Evolutionary conservation across 306 rosid species (phyloP).

Genomic region (Sphenostylis stenocarpa): DNA sequence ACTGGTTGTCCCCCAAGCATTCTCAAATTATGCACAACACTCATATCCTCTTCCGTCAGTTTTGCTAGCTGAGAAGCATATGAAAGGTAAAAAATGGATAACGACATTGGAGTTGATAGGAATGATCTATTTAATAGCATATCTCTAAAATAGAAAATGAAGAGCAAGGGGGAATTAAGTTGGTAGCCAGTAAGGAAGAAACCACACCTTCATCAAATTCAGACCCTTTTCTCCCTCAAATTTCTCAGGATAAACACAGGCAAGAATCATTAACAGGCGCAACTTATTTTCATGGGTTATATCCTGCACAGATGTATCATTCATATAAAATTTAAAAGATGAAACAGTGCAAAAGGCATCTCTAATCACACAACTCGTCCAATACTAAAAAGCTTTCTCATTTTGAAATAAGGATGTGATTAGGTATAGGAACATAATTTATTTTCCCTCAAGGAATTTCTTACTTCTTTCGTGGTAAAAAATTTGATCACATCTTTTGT

Average conservation of each 20-base stretch:
- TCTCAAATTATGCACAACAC: constrained; percentile 68
- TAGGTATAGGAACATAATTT: neutral
- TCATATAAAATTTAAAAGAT: constrained; percentile 3
- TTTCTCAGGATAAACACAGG: constrained; percentile 91
- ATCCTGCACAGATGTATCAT: constrained; percentile 63
- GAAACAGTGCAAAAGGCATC: constrained; percentile 6
- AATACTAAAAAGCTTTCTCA: constrained; percentile 17
- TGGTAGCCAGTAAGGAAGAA: constrained; percentile 17
- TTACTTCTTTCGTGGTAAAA: constrained; percentile 68
- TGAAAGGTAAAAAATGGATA: constrained; percentile 21
- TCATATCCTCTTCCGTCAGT: constrained; percentile 74
- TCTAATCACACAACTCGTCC: neutral
- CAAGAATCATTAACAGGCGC: constrained; percentile 94
- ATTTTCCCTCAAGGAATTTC: constrained; percentile 25
- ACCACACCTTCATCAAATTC: constrained; percentile 82
- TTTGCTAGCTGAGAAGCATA: constrained; percentile 61
- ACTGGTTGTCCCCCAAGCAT: constrained; percentile 73
- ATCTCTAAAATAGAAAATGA: constrained; percentile 19
- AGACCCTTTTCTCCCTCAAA: constrained; percentile 90
- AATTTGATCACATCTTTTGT: constrained; percentile 89
- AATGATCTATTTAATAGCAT: neutral
- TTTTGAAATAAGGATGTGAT: constrained; percentile 16
- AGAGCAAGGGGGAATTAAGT: constrained; percentile 1
- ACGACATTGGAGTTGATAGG: constrained; percentile 10
- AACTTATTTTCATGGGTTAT: constrained; percentile 78